Percentiles rank a stretch among this genome's conserved stretches.
Evolutionary conservation across 306 rosid genomes (phyloP).

Genomic region (Prunus mume): DNA sequence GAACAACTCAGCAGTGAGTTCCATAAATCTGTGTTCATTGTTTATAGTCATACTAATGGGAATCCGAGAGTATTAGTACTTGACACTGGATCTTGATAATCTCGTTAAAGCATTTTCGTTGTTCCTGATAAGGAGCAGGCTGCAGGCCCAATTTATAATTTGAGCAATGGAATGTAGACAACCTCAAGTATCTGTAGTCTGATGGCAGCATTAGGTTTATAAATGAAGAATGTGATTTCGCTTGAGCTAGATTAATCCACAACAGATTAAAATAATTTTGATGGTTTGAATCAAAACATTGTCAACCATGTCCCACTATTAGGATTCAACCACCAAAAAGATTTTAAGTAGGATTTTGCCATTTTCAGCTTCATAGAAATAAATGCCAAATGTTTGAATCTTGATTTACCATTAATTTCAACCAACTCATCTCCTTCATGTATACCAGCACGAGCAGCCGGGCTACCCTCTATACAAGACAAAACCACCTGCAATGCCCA

Average conservation of each 20-base stretch:
- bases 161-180: no score
- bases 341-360: background rate
- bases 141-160: no score
- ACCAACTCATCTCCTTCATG: conserved; percentile 92
- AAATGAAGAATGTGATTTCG: background rate
- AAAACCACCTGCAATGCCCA: conserved; percentile 66
- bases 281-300: background rate
- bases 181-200: no score
- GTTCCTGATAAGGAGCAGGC: no score
- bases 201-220: background rate
- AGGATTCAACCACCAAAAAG: background rate
- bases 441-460: conserved; percentile 95
- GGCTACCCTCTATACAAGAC: conserved; percentile 82
- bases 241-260: background rate
- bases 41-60: background rate
- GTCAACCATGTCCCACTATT: background rate
- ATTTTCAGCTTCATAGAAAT: background rate
- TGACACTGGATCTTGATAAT: no score
- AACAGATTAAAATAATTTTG: background rate
- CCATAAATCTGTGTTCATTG: background rate
- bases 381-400: conserved; percentile 9
- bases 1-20: background rate
- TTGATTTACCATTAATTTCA: conserved; percentile 75
- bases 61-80: no score
- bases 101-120: no score